These are phyloP conservation scores for Tulasnella sp. DNA, from an alignment of 768 basidiomycete genomes.

Conservation along the genomic window DNA sequence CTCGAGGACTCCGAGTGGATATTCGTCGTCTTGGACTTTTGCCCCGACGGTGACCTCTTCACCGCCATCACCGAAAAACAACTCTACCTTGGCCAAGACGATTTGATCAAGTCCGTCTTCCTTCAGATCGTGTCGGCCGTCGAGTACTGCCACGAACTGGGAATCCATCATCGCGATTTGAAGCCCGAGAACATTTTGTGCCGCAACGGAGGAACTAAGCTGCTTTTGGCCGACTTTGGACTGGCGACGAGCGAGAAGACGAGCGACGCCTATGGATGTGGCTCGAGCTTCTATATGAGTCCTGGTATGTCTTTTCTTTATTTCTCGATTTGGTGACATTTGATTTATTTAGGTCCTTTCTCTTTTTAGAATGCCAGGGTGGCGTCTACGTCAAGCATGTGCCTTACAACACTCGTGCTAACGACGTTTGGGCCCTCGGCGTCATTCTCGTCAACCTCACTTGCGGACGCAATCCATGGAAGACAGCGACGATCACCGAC, in stretches of 20 bases:
- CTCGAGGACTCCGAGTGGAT: slow-evolving; percentile 47
- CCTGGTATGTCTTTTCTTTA: slow-evolving; percentile 25
- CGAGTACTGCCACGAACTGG: slow-evolving; percentile 80
- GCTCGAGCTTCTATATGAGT: slow-evolving; percentile 35
- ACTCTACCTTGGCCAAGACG: slow-evolving; percentile 73
- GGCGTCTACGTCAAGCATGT: slow-evolving; percentile 27
- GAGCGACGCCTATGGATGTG: slow-evolving; percentile 33
- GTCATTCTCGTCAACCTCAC: slow-evolving; percentile 70
- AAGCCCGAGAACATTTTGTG: slow-evolving; percentile 75
- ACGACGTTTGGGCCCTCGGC: slow-evolving; percentile 37
- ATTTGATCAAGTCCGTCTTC: slow-evolving; percentile 80
- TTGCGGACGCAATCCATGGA: slow-evolving; percentile 69
- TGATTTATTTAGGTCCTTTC: neutral
- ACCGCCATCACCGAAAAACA: slow-evolving; percentile 45
- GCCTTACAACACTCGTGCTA: slow-evolving; percentile 44
- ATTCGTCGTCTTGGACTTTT: slow-evolving; percentile 86
- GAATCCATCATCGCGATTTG: slow-evolving; percentile 92
- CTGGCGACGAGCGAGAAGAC: slow-evolving; percentile 37
- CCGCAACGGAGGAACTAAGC: slow-evolving; percentile 43
- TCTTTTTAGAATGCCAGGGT: slow-evolving; percentile 30
- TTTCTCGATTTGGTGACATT: neutral
- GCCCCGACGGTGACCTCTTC: slow-evolving; percentile 55
- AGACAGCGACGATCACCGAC: slow-evolving; percentile 48
- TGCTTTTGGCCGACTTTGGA: slow-evolving; percentile 92
- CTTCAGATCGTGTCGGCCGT: slow-evolving; percentile 89